Conservation (phyloP, 768 basidiomycete species). For the Favolaschia claudopus region DNA sequence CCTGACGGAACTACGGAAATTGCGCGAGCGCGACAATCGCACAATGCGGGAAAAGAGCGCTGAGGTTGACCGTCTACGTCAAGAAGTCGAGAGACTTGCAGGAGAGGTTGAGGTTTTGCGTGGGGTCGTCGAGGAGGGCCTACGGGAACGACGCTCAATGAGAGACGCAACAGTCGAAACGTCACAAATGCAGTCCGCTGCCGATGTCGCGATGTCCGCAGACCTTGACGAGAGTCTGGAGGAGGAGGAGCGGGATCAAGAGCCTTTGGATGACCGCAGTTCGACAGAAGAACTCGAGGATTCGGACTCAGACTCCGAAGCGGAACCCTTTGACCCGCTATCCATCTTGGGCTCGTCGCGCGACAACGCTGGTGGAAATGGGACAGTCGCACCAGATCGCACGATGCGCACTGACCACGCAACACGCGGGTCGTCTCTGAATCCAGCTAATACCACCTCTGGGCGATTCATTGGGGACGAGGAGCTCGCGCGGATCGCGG, state of each 20-base stretch:
- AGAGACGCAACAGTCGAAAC: constrained; percentile 45
- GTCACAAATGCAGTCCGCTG: constrained; percentile 34
- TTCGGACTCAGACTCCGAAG: constrained; percentile 27
- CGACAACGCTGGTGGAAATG: constrained; percentile 16
- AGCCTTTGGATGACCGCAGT: constrained; percentile 18
- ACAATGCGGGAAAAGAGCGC: constrained; percentile 64
- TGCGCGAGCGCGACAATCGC: constrained; percentile 69
- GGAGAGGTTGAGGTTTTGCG: constrained; percentile 89
- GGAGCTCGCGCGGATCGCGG: constrained; percentile 68
- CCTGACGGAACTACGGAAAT: constrained; percentile 66
- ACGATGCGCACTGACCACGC: constrained; percentile 64
- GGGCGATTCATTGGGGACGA: constrained; percentile 59
- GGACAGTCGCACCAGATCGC: constrained; percentile 39
- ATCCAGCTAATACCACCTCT: constrained; percentile 27
- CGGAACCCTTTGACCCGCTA: constrained; percentile 45
- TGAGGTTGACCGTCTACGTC: constrained; percentile 72
- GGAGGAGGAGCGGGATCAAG: constrained; percentile 34
- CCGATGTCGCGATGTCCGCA: constrained; percentile 43
- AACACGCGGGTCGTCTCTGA: constrained; percentile 53
- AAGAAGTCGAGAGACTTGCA: constrained; percentile 82
- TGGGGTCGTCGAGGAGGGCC: constrained; percentile 86
- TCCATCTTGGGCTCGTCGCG: constrained; percentile 42
- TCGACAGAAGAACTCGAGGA: constrained; percentile 21
- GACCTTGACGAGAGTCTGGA: constrained; percentile 37
- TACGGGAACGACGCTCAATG: constrained; percentile 71